Evolutionary conservation across 352 stramenopile genomes (phyloP).

Genomic region (Phytophthora melonis): DNA sequence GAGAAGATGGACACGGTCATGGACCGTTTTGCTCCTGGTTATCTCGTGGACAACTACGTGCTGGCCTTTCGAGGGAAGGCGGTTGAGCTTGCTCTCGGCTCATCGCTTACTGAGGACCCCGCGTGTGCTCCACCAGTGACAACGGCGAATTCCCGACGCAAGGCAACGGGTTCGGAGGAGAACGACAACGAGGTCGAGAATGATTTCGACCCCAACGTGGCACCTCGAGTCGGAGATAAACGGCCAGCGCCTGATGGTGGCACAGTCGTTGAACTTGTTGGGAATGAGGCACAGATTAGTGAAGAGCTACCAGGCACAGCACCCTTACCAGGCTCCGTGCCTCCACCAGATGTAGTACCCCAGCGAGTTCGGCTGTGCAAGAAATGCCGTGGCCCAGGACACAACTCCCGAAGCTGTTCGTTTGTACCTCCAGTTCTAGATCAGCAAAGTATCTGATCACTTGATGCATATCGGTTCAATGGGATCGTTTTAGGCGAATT

Average conservation of each 20-base stretch:
- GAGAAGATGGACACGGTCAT: conserved; percentile 57
- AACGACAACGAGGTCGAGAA: not conserved
- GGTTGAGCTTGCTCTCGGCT: conserved; percentile 59
- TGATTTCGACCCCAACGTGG: not conserved
- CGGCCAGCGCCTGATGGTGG: conserved; percentile 16
- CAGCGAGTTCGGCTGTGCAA: conserved; percentile 51
- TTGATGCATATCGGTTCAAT: not conserved
- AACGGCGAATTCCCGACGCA: not conserved
- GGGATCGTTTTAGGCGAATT: too few relatives aligned
- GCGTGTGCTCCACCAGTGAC: conserved; percentile 28
- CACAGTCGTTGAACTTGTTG: not conserved
- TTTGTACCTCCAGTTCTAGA: conserved; percentile 13
- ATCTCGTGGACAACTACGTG: conserved; percentile 52
- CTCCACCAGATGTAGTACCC: conserved; percentile 1
- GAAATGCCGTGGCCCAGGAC: conserved; percentile 52
- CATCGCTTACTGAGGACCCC: conserved; percentile 30
- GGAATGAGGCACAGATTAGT: not conserved
- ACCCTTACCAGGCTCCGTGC: not conserved
- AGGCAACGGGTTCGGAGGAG: not conserved
- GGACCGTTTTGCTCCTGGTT: conserved; percentile 54
- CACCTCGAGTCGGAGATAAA: conserved; percentile 12
- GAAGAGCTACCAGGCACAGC: conserved; percentile 5
- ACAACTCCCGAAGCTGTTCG: conserved; percentile 66
- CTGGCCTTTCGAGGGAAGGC: conserved; percentile 45
- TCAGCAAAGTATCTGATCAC: conserved; percentile 23